Evolutionary conservation across 371 early-diverging fungal species (phyloP), one percentile per base, ranked within the genome.

Genomic region (Mucor racemosus): DNA sequence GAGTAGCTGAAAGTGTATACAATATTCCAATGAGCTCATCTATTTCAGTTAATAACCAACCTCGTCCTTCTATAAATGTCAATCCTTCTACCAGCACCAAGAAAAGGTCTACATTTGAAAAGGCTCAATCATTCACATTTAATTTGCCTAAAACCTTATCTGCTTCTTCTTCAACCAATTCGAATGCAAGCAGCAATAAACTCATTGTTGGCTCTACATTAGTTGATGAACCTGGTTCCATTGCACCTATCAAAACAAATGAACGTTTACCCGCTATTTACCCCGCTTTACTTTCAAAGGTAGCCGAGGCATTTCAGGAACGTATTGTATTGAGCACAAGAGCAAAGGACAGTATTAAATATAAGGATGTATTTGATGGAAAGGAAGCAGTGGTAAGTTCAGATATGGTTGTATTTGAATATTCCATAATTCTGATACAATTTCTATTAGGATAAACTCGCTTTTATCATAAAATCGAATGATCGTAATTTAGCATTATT

Each of bases 401-500:
- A 33, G 3, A 26, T 46, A 44, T 34, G 26, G 7, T 9, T 38
- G 0, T 38, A 38, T 38, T 38, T 38, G 4, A 9, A 38, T 11
- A 38, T 38, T 38, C 0, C 5, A 38, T 38, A 11, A 11, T 11
- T 9, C 11, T 38, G 38, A 38, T 11, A 11, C 38, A 38, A 44
- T 60, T 44, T 55, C 11, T 61, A 17, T 13, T 80, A 93, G 92
- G 92, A 93, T 67, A 88, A 86, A 64, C 72, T 95, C 35, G 80
- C 82, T 1, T 76, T 68, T 9, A 86, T 95, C 35, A 92, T 95
- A 72, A 84, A 88, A 66, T 90, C 95, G 0, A 88, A 84, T 4
- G 96, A 97, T 72, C 87, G 97, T 55, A 94, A 95, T 63, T 71
- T 95, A 58, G 93, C 95, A 1, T 74, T 96, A 5, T 77, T 94